These are phyloP conservation scores for Teunomyces panamensis DNA, from an alignment of 805 yeast species.

Conservation along the genomic window DNA sequence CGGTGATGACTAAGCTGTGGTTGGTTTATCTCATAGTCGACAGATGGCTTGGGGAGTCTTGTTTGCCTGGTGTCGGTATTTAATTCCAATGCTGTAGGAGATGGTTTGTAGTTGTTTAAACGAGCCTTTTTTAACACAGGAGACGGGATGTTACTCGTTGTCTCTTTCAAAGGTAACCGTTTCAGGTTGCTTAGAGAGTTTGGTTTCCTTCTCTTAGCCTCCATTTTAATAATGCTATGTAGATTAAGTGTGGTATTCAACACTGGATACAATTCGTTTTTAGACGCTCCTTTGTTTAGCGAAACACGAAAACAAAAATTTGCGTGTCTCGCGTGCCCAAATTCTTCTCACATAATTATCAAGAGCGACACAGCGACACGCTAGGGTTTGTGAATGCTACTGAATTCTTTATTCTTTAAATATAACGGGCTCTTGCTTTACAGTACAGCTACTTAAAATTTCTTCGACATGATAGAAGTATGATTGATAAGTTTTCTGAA, in stretches of 20 bases:
- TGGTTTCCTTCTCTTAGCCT: conserved; percentile 9
- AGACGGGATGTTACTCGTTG: conserved; percentile 38
- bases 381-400: background rate
- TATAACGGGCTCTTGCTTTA: too few species aligned
- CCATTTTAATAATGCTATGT: conserved; percentile 2
- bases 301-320: conserved; percentile 4
- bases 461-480: too few species aligned
- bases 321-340: conserved; percentile 4
- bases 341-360: background rate
- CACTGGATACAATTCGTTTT: background rate
- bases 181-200: conserved; percentile 9
- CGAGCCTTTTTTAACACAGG: conserved; percentile 31
- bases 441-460: too few species aligned
- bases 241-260: conserved; percentile 3
- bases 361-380: background rate
- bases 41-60: background rate
- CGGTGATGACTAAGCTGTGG: background rate
- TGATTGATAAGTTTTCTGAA: too few species aligned
- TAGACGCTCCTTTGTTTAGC: conserved; percentile 4
- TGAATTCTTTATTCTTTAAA: too few species aligned
- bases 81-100: conserved; percentile 5
- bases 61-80: background rate
- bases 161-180: conserved; percentile 39
- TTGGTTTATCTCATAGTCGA: background rate
- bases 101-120: conserved; percentile 10